Evolutionary conservation across 140 eudicot genomes (phyloP).

Genomic region (Flaveria floridana): DNA sequence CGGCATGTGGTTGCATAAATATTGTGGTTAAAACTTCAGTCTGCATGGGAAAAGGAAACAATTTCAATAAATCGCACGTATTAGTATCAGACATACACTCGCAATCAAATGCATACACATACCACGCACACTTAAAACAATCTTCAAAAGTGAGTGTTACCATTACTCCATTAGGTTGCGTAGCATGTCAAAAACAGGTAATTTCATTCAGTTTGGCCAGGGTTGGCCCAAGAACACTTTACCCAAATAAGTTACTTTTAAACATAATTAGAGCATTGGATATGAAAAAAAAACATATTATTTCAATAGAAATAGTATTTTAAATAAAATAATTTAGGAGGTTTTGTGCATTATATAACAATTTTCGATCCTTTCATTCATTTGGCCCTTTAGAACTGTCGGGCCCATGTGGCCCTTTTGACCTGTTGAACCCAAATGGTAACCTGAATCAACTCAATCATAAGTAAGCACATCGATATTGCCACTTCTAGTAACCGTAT

Average conservation of each 20-base stretch:
- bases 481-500: conserved; percentile 4
- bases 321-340: not conserved
- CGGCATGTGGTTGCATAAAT: conserved; percentile 59
- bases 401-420: not conserved
- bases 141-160: not conserved
- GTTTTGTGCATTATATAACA: not conserved
- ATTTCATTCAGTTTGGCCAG: not conserved
- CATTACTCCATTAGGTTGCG: not conserved
- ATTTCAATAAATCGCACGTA: not conserved
- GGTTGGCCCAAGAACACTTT: not conserved
- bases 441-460: conserved; percentile 4
- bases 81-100: not conserved
- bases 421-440: not conserved
- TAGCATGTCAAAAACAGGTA: not conserved
- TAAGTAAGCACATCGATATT: not conserved
- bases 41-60: conserved; percentile 37
- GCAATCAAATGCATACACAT: not conserved
- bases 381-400: not conserved
- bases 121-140: not conserved
- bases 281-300: not conserved
- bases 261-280: not conserved
- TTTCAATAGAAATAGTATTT: not conserved
- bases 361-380: not conserved
- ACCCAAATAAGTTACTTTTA: not conserved
- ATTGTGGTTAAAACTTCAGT: conserved; percentile 68